These are phyloP conservation scores for Chiua sp. DNA, from an alignment of 1,284 basidiomycete genomes.

Conservation along the genomic window DNA sequence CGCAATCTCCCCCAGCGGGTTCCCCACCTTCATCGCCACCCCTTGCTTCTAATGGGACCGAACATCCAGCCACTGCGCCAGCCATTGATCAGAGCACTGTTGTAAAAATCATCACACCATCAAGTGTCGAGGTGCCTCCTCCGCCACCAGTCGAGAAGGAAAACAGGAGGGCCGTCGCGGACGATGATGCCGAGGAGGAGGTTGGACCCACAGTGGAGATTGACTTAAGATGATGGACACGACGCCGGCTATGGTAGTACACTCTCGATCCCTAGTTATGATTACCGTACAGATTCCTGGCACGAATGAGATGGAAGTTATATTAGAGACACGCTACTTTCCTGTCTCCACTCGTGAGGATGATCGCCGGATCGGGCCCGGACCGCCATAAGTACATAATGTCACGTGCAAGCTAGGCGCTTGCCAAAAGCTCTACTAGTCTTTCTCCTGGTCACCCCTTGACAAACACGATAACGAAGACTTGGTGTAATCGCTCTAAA, in stretches of 20 bases:
- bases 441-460: background rate
- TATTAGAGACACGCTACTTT: constrained; percentile 16
- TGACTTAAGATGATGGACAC: constrained; percentile 33
- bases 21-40: constrained; percentile 28
- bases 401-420: constrained; percentile 13
- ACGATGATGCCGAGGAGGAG: constrained; percentile 66
- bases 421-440: too few relatives aligned
- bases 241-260: background rate
- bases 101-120: constrained; percentile 53
- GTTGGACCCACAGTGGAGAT: constrained; percentile 78
- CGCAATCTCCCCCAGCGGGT: constrained; percentile 4
- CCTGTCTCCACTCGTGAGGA: background rate
- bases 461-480: background rate
- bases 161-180: constrained; percentile 38
- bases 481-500: too few relatives aligned
- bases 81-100: constrained; percentile 28
- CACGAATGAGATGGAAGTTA: constrained; percentile 2
- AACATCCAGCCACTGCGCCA: constrained; percentile 2
- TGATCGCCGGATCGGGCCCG: too few relatives aligned
- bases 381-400: constrained; percentile 2
- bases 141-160: constrained; percentile 81
- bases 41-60: background rate
- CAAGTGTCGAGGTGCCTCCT: constrained; percentile 74
- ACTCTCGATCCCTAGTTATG: constrained; percentile 3
- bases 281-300: constrained; percentile 1